Conservation (phyloP, 495 filamentous ascomycete species). For the Cryomyces minteri region DNA sequence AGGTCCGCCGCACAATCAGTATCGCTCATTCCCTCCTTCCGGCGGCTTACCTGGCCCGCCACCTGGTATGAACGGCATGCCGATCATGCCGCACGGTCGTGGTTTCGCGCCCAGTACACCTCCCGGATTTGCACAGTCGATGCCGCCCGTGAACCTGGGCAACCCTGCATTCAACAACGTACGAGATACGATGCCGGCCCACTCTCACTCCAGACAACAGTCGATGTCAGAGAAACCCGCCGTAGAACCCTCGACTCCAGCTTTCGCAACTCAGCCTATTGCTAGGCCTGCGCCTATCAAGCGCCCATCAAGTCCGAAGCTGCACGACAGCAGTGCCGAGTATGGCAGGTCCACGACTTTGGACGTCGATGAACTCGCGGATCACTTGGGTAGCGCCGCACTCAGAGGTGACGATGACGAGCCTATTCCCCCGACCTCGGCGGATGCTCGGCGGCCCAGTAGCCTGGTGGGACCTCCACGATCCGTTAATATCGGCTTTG, state of each 20-base stretch:
- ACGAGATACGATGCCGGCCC: constrained; percentile 15
- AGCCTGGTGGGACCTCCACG: constrained; percentile 12
- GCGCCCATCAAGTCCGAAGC: constrained; percentile 62
- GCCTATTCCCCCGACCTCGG: constrained; percentile 24
- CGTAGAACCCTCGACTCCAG: too few species aligned
- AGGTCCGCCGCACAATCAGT: constrained; percentile 31
- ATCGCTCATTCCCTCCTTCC: constrained; percentile 29
- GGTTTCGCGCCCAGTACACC: constrained; percentile 42
- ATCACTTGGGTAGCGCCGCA: constrained; percentile 83
- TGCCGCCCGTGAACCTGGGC: constrained; percentile 10
- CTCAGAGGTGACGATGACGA: constrained; percentile 68
- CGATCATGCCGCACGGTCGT: constrained; percentile 40
- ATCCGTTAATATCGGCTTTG: constrained; percentile 13
- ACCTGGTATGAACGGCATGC: constrained; percentile 34
- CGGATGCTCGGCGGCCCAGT: constrained; percentile 13
- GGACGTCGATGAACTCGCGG: constrained; percentile 55
- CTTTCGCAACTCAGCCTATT: constrained; percentile 36
- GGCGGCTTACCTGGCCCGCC: constrained; percentile 32
- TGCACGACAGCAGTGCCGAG: constrained; percentile 28
- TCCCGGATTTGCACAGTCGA: constrained; percentile 32
- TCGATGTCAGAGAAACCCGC: constrained; percentile 27
- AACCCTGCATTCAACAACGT: constrained; percentile 15
- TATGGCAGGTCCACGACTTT: constrained; percentile 19
- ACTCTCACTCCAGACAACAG: constrained; percentile 39
- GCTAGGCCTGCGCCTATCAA: constrained; percentile 74